phyloP scores from a whole-genome alignment of 208 protist genomes.

The Zelonia costaricensis region DNA sequence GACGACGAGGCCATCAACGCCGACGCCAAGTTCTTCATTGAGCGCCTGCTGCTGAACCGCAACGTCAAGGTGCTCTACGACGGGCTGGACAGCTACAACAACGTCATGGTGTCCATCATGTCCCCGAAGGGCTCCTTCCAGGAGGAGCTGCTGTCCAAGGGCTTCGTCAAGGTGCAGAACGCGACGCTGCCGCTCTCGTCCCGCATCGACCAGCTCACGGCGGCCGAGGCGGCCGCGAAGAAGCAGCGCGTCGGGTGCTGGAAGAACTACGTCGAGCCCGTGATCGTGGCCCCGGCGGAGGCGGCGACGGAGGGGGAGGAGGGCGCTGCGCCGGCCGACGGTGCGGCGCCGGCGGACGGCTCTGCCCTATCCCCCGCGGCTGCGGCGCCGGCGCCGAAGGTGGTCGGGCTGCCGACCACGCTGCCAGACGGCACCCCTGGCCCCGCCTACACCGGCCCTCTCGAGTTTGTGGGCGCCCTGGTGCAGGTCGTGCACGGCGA shows the following conservation, averaged over 20 bases:
- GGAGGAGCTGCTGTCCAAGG: slow-evolving; percentile 79
- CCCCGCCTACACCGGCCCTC: slow-evolving; percentile 60
- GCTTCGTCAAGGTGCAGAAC: slow-evolving; percentile 71
- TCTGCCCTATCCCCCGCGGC: slow-evolving; percentile 6
- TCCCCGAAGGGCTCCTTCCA: slow-evolving; percentile 85
- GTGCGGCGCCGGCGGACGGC: neutral
- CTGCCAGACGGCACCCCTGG: slow-evolving; percentile 46
- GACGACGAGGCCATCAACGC: slow-evolving; percentile 37
- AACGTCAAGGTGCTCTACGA: slow-evolving; percentile 82
- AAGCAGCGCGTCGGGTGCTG: slow-evolving; percentile 58
- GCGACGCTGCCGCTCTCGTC: slow-evolving; percentile 49
- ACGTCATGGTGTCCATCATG: slow-evolving; percentile 80
- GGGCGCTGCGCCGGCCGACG: slow-evolving; percentile 2
- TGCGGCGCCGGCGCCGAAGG: slow-evolving; percentile 14
- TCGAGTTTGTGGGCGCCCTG: slow-evolving; percentile 61
- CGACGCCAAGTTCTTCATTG: slow-evolving; percentile 67
- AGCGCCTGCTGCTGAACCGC: slow-evolving; percentile 82
- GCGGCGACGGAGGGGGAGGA: slow-evolving; percentile 5
- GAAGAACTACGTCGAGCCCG: slow-evolving; percentile 58
- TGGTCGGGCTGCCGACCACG: slow-evolving; percentile 42
- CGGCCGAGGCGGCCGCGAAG: slow-evolving; percentile 66
- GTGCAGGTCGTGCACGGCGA: slow-evolving; percentile 87
- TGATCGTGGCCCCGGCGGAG: neutral
- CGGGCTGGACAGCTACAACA: slow-evolving; percentile 73
- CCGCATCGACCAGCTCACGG: slow-evolving; percentile 44